Evolutionary conservation across 2,329 filamentous ascomycete genomes (phyloP).

Genomic region (Cladosporium sp.): DNA sequence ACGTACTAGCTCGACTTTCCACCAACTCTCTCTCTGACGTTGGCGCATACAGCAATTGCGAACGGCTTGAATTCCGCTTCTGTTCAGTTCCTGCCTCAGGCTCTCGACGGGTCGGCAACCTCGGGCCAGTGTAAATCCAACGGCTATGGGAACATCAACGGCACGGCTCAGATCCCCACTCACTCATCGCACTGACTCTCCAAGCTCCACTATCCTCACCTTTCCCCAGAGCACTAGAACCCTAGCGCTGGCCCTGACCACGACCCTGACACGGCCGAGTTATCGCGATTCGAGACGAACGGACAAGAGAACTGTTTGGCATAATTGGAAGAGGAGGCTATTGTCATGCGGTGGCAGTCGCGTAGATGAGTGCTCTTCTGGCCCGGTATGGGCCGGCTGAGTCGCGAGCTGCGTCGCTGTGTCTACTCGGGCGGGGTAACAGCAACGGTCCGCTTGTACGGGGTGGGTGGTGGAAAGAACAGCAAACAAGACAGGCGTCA

Average conservation of each 20-base stretch:
- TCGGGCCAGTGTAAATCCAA: not conserved
- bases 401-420: constrained; percentile 3
- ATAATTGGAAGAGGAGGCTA: not conserved
- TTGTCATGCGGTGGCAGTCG: not conserved
- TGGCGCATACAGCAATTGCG: constrained; percentile 1
- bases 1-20: constrained; percentile 8
- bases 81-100: not conserved
- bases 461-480: not conserved
- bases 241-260: constrained; percentile 11
- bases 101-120: not conserved
- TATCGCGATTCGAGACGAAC: not conserved
- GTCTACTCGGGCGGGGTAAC: constrained; percentile 10
- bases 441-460: not conserved
- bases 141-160: not conserved
- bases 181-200: constrained; percentile 7
- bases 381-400: not conserved
- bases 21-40: not conserved
- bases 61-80: not conserved
- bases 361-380: not conserved
- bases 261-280: constrained; percentile 11
- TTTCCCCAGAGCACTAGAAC: constrained; percentile 15
- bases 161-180: not conserved
- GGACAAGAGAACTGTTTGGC: not conserved
- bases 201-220: constrained; percentile 14
- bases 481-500: not conserved